Base-by-base conservation (phyloP, 805 yeast species). In the Lipomyces yamadae region DNA sequence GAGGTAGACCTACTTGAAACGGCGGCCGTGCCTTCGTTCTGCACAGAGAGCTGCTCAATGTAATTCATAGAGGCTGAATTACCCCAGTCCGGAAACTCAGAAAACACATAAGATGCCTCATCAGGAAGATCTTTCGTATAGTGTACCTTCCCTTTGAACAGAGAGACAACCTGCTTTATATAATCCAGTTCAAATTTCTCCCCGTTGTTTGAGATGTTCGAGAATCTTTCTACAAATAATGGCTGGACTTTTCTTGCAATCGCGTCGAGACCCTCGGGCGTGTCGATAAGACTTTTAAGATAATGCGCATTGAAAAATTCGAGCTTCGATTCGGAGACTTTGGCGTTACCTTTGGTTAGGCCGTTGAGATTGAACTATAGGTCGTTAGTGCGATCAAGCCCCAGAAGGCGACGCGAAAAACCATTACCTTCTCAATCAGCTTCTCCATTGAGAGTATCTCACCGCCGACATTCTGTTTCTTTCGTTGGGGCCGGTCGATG, bases 311-410 rank as follows among this genome's bases (percentile, higher is more conserved):
- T 93, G 79, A 95, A 90, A 75, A 79, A 90, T 71, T 82, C 80
- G 62, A 95, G 81, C 76, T 95, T 94, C 62, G 84, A 82, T 66
- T 86, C 87, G 70, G 90, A 92, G 6, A 95, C 97, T 75, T 92
- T 94, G 15, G 97, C 96, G 78, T 93, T 93, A 0, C 99, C 98
- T 73, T 86, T 92, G 11, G 98, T 94, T 72, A 95, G 81, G 32
- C 90, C 87, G 64, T 87, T 87, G 50, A 92, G 75, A 15, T 86
- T 81, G 75, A 95, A 95, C 32, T 76, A 67, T 34, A 80, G 68
- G 48, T n/a, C n/a, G 18, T 42, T 42, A 42, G n/a, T 42, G 8
- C 6, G 8, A 11, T 81, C 84, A 62, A 93, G 77, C 42, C 89
- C 85, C 0, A 13, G n/a, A n/a, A 42, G 7, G 24, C 24, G 8